Base-by-base conservation (phyloP, 1,284 basidiomycete species). In the Clitocybe nebularis region DNA sequence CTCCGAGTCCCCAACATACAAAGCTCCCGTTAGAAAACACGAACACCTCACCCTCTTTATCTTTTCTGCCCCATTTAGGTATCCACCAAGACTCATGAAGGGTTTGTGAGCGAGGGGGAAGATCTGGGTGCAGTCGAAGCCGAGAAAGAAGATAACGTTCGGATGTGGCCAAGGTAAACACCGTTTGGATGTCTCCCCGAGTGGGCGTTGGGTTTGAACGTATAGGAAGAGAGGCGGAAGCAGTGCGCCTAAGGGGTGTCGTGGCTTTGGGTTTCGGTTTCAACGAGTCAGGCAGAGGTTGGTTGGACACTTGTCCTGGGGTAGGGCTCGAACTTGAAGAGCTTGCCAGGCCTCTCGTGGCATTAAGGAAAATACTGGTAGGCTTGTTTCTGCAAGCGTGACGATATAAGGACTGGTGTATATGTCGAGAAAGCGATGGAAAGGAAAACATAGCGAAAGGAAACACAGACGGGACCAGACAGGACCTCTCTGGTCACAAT, bases 1-100 rank as follows among this genome's bases (percentile, higher is more conserved):
- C 88, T n/a, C 73, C 77, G 46, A 93, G 61, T 5, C 90, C 90
- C 91, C 91, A 94, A 49, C 83, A 89, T 3, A 94, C 91, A 47
- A 91, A 84, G 51, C 79, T 88, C 1, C 91, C 91, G 51, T 88
- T 89, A 22, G 75, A 74, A 59, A 94, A 94, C 8, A 93, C 74
- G 62, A 93, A 93, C 16, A 92, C 69, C 60, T 94, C 91, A n/a
- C 90, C 90, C 47, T 84, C 73, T 44, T 77, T 69, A 2, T 81
- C 81, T 40, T 74, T 67, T 13, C 60, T 59, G 0, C 69, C 69
- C 79, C 84, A 84, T 54, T 72, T 69, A n/a, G 87, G 84, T 17
- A 89, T 68, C 84, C 86, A 90, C 72, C 79, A 83, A 4, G 85
- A 67, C 29, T 89, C 86, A 44, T 89, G 81, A 13, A 89, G 69